Evolutionary conservation across 2,329 filamentous ascomycete genomes (phyloP).

Genomic region (Scytalidium sp.): DNA sequence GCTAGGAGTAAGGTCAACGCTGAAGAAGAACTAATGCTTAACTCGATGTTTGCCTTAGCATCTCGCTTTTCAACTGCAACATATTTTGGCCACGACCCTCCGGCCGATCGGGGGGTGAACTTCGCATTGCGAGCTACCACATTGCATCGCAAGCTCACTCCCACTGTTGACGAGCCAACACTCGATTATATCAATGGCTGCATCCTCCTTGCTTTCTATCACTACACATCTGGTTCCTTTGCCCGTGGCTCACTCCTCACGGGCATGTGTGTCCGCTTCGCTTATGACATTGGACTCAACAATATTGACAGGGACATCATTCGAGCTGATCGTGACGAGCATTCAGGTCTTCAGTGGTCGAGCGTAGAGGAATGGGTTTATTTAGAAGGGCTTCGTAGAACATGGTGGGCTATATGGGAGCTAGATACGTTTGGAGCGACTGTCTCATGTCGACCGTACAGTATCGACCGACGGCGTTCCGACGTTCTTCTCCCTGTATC

Average conservation of each 20-base stretch:
- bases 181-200: constrained; percentile 3
- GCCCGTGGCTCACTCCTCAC: not conserved
- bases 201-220: constrained; percentile 7
- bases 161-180: not conserved
- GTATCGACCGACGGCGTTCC: not conserved
- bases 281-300: not conserved
- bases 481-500: constrained; percentile 2
- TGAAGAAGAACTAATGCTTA: too few species aligned
- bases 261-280: not conserved
- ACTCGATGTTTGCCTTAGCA: constrained; percentile 7
- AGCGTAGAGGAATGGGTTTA: not conserved
- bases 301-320: not conserved
- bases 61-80: constrained; percentile 2
- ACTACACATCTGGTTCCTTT: not conserved
- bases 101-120: not conserved
- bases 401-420: constrained; percentile 5
- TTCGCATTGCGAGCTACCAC: not conserved
- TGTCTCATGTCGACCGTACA: not conserved
- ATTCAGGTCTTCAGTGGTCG: not conserved
- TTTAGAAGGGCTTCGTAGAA: constrained; percentile 1
- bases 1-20: too few species aligned
- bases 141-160: not conserved
- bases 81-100: not conserved
- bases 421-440: constrained; percentile 3
- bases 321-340: too few species aligned